phyloP scores from a whole-genome alignment of 805 yeast species.

The Dipodascopsis uninucleata region DNA sequence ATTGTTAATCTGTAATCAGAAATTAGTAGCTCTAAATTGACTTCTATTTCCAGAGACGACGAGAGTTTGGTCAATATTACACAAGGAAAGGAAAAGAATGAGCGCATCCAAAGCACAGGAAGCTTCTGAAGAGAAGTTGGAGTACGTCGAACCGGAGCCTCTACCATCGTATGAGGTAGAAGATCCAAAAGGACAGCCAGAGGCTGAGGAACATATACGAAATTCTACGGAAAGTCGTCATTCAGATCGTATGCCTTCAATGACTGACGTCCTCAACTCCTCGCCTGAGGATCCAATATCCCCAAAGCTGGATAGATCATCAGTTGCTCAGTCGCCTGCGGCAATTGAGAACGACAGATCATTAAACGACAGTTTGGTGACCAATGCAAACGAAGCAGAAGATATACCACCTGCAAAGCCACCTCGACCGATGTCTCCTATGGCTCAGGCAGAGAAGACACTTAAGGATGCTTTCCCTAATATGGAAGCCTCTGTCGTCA shows the following conservation, averaged over 20 bases:
- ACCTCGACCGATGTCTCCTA: conserved; percentile 60
- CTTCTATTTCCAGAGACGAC: no score
- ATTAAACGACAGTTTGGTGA: not conserved
- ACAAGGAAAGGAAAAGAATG: no score
- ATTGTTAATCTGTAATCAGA: no score
- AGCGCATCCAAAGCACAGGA: no score
- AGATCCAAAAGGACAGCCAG: no score
- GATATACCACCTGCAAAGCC: conserved; percentile 48
- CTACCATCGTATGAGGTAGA: no score
- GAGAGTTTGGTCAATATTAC: no score
- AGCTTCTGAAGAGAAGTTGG: no score
- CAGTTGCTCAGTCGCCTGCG: not conserved
- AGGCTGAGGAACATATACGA: no score
- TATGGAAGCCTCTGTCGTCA: conserved; percentile 63
- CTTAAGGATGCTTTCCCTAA: conserved; percentile 84
- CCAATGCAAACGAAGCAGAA: conserved; percentile 18
- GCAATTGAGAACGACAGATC: not conserved
- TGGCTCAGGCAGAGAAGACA: conserved; percentile 51
- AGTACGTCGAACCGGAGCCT: no score
- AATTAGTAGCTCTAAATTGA: no score
- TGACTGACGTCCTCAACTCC: conserved; percentile 26
- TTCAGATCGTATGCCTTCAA: conserved; percentile 19
- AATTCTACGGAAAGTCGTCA: no score
- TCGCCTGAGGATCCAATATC: conserved; percentile 20
- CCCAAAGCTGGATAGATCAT: conserved; percentile 5